A percentile compares a stretch with the other conserved stretches of the same genome.
Evolutionary conservation across 2,329 filamentous ascomycete species (phyloP).

Genomic region (Sporothrix pallida): DNA sequence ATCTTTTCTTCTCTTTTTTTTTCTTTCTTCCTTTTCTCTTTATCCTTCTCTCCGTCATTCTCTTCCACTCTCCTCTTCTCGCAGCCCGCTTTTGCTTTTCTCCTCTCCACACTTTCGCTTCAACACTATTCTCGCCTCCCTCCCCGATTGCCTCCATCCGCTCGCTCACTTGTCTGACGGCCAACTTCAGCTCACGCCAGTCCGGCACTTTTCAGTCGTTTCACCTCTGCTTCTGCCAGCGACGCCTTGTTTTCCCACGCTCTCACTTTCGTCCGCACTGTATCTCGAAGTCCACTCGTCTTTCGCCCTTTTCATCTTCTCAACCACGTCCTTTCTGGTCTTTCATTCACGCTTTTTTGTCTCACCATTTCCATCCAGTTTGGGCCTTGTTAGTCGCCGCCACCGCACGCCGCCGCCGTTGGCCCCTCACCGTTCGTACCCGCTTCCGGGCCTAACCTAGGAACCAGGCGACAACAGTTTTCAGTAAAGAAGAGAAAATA

Average conservation of each 20-base stretch:
- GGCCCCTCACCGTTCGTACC: slow-evolving; percentile 10
- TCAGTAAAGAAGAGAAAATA: not conserved
- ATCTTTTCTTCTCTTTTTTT: not conserved
- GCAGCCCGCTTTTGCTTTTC: not conserved
- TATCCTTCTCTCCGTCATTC: not conserved
- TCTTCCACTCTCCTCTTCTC: not conserved
- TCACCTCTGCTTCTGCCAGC: not conserved
- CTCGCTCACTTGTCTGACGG: slow-evolving; percentile 20
- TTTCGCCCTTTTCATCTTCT: not conserved
- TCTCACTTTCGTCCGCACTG: not conserved
- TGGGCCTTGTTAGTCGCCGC: slow-evolving; percentile 21
- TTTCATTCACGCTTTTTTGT: not conserved
- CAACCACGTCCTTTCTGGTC: not conserved
- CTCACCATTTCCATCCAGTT: slow-evolving; percentile 13
- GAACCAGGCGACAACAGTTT: not conserved
- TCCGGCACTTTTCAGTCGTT: not conserved
- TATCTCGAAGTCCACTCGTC: not conserved
- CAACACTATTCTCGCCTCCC: not conserved
- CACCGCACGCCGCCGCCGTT: slow-evolving; percentile 11
- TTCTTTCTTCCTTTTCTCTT: not conserved
- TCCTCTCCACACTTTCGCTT: not conserved
- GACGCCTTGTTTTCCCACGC: not conserved
- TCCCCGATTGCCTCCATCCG: not conserved
- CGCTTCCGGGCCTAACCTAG: slow-evolving; percentile 17
- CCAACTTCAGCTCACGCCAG: slow-evolving; percentile 18